Percentiles rank a stretch among this genome's conserved stretches.
phyloP scores from a whole-genome alignment of 306 rosid genomes.

The Mucuna pruriens region DNA sequence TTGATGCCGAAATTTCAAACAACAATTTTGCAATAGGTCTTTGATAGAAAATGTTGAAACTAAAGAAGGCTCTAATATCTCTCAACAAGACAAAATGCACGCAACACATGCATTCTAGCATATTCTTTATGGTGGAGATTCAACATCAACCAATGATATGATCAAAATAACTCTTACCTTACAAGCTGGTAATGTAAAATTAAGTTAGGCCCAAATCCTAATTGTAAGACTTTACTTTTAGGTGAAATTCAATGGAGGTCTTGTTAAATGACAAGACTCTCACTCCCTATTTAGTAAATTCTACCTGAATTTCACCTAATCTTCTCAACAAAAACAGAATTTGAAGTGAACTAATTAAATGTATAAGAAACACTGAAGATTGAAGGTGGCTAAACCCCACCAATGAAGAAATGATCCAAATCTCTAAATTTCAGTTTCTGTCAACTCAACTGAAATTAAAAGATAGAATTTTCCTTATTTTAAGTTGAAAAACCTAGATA shows the following conservation, averaged over 20 bases:
- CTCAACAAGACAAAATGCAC: not conserved
- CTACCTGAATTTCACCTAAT: not conserved
- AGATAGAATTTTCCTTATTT: not conserved
- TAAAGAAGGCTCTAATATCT: not conserved
- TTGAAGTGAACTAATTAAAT: not conserved
- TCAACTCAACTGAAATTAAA: not conserved
- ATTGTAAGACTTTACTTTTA: too few relatives aligned
- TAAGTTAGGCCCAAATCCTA: too few relatives aligned
- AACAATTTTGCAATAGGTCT: not conserved
- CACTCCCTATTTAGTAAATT: not conserved
- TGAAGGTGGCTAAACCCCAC: not conserved
- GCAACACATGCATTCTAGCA: not conserved
- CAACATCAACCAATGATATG: too few relatives aligned
- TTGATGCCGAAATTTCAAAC: not conserved
- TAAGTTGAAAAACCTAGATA: not conserved
- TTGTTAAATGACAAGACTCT: not conserved
- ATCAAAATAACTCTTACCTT: too few relatives aligned
- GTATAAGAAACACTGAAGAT: not conserved
- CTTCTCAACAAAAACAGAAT: not conserved
- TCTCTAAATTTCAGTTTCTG: not conserved
- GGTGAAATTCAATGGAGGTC: not conserved
- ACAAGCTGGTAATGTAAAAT: too few relatives aligned
- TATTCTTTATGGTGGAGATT: too few relatives aligned
- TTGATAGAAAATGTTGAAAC: not conserved
- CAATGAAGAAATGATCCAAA: not conserved